phyloP scores from a whole-genome alignment of 176 grass and related monocot species.

The Saccharum spontaneum region DNA sequence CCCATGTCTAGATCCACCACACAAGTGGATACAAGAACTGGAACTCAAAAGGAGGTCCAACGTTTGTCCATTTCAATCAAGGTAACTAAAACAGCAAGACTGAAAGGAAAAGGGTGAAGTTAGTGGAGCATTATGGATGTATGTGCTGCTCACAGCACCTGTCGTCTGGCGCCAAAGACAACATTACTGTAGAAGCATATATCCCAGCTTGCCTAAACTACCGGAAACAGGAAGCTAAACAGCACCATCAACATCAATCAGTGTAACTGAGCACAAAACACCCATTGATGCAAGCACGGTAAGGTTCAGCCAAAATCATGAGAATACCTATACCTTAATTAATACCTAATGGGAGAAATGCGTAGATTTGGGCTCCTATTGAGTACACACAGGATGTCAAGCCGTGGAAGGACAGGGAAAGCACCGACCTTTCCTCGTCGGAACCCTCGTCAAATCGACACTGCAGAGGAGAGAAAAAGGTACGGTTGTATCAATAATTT shows the following conservation, averaged over 20 bases:
- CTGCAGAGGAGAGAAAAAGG: background rate
- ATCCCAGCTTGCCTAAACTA: background rate
- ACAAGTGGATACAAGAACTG: background rate
- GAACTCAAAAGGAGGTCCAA: constrained; percentile 15
- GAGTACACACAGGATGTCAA: background rate
- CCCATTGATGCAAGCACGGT: background rate
- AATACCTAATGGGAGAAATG: background rate
- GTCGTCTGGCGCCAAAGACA: background rate
- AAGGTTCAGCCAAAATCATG: background rate
- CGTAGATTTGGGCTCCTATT: background rate
- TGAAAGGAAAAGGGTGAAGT: background rate
- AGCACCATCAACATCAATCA: background rate
- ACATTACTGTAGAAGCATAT: background rate
- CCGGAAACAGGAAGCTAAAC: background rate
- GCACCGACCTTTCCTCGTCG: background rate
- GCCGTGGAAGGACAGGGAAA: background rate
- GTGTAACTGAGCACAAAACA: background rate
- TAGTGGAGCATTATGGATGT: background rate
- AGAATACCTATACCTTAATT: background rate
- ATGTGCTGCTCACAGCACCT: background rate
- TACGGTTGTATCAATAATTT: constrained; percentile 20
- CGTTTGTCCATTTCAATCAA: constrained; percentile 9
- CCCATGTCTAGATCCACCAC: constrained; percentile 35
- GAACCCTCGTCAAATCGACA: background rate
- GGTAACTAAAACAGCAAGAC: background rate